phyloP scores from a whole-genome alignment of 768 basidiomycete species.

The Russula olivacea region DNA sequence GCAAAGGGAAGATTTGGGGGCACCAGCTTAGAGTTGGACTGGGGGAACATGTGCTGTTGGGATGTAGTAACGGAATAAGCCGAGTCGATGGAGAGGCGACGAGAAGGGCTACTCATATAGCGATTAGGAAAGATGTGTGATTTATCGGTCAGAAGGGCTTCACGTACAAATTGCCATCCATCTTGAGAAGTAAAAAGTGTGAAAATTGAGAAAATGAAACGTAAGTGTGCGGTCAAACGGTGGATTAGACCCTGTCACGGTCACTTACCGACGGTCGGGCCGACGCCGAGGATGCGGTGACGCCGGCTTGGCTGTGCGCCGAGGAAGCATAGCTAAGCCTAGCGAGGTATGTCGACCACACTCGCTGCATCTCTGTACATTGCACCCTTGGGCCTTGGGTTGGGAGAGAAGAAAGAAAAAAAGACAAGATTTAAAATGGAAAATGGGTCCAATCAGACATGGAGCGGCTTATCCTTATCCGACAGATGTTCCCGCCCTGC shows the following conservation, averaged over 20 bases:
- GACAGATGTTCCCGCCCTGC: background rate
- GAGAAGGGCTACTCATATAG: slow-evolving; percentile 2
- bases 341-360: slow-evolving; percentile 51
- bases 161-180: slow-evolving; percentile 21
- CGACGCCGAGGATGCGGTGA: background rate
- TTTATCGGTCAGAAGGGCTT: background rate
- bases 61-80: slow-evolving; percentile 43
- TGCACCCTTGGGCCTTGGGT: background rate
- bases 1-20: slow-evolving; percentile 40
- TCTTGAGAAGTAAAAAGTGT: background rate
- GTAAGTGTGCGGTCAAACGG: background rate
- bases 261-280: slow-evolving; percentile 15
- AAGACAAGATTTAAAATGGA: background rate
- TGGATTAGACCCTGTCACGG: background rate
- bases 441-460: background rate
- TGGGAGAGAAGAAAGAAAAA: background rate
- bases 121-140: background rate
- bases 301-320: background rate
- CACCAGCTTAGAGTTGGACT: slow-evolving; percentile 35
- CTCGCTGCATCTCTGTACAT: slow-evolving; percentile 40
- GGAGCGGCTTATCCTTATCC: background rate
- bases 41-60: slow-evolving; percentile 44
- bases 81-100: slow-evolving; percentile 36
- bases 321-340: slow-evolving; percentile 16
- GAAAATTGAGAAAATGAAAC: background rate